Percentiles rank a stretch among this genome's conserved stretches.
These are phyloP conservation scores for Saccharum officinarum DNA, from an alignment of 176 grass and related monocot genomes.

Conservation along the genomic window DNA sequence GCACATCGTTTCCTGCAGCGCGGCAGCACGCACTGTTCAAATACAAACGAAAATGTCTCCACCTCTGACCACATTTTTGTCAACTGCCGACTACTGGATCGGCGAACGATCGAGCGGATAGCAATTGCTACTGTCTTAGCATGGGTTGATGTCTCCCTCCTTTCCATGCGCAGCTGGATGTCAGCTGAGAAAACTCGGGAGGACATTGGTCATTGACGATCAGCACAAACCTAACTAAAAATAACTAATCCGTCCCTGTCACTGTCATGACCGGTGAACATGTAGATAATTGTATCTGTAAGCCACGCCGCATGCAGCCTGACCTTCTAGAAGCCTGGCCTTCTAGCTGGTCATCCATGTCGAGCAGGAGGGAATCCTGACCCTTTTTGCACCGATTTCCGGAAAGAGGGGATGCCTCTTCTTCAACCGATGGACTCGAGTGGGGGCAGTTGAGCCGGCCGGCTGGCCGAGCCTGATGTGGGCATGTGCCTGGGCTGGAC, in stretches of 20 bases:
- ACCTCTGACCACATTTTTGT: conserved; percentile 21
- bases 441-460: conserved; percentile 1
- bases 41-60: not conserved
- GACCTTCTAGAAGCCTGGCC: conserved; percentile 12
- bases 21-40: conserved; percentile 27
- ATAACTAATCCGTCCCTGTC: not conserved
- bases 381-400: not conserved
- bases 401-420: not conserved
- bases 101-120: not conserved
- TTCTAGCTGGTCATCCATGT: not conserved
- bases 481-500: not conserved
- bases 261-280: too few relatives aligned
- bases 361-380: not conserved
- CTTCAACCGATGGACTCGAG: conserved; percentile 11
- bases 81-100: conserved; percentile 22
- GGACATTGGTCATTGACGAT: not conserved
- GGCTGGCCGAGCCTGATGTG: not conserved
- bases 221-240: not conserved
- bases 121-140: too few relatives aligned
- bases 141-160: too few relatives aligned
- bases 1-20: not conserved
- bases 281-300: too few relatives aligned
- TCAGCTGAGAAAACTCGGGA: not conserved
- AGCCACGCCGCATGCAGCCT: not conserved
- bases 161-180: not conserved